These are phyloP conservation scores for Camelina hispida DNA, from an alignment of 345 rosid species.

Conservation along the genomic window DNA sequence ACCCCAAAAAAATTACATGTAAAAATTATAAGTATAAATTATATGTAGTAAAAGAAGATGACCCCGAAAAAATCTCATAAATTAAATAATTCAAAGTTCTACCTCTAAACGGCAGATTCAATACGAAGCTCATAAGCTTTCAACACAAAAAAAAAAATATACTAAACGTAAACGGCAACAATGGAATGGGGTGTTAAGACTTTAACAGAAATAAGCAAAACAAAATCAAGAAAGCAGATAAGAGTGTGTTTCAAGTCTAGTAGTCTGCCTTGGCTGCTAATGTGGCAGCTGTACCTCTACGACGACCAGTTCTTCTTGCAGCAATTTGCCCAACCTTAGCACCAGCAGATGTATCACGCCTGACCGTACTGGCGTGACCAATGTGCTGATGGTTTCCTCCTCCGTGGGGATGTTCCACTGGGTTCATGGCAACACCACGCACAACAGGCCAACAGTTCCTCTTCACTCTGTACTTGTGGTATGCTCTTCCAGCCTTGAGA, in stretches of 20 bases:
- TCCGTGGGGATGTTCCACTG: slow-evolving; percentile 83
- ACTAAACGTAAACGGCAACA: background rate
- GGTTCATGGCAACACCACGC: slow-evolving; percentile 83
- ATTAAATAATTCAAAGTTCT: slow-evolving; percentile 8
- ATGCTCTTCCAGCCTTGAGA: slow-evolving; percentile 72
- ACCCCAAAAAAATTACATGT: background rate
- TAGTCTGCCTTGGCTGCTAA: slow-evolving; percentile 56
- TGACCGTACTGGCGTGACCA: slow-evolving; percentile 75
- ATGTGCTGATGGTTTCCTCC: slow-evolving; percentile 84
- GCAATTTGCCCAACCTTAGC: slow-evolving; percentile 68
- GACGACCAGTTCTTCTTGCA: slow-evolving; percentile 72
- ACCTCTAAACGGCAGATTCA: background rate
- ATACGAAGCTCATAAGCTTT: slow-evolving; percentile 10
- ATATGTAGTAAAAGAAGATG: no score
- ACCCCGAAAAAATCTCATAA: background rate
- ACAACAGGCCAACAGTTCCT: slow-evolving; percentile 80
- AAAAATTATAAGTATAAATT: no score
- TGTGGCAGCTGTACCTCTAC: slow-evolving; percentile 65
- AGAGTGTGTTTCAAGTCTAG: slow-evolving; percentile 28
- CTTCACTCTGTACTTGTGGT: slow-evolving; percentile 67
- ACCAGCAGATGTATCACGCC: slow-evolving; percentile 62
- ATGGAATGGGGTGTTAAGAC: background rate
- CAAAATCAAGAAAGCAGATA: slow-evolving; percentile 7
- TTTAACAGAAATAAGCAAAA: background rate
- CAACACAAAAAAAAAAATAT: background rate